Percentiles rank a stretch among this genome's conserved stretches.
Conservation (phyloP, 2,329 filamentous ascomycete species). For the Trichoderma pleuroti region DNA sequence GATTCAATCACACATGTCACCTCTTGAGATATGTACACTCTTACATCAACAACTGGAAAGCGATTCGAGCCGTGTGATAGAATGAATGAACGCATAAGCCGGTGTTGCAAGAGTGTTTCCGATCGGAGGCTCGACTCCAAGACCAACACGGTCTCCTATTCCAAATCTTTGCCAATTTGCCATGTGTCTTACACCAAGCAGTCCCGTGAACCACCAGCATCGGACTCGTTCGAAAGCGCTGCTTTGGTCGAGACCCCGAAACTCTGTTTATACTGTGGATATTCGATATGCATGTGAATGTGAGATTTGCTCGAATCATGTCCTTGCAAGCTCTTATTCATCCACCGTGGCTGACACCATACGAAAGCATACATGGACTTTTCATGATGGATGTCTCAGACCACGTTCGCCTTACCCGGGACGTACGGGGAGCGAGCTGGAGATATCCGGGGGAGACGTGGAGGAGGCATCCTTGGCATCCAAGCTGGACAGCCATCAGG, state of each 20-base stretch:
- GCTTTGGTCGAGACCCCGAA: background rate
- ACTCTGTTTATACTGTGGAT: background rate
- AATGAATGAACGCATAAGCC: background rate
- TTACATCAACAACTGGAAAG: background rate
- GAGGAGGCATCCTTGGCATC: background rate
- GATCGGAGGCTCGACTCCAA: background rate
- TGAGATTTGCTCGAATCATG: background rate
- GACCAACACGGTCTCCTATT: background rate
- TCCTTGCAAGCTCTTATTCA: background rate
- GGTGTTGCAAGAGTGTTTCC: background rate
- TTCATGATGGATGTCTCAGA: background rate
- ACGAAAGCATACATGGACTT: background rate
- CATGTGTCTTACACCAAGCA: background rate
- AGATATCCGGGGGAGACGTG: background rate
- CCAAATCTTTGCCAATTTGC: background rate
- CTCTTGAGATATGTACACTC: background rate
- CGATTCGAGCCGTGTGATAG: background rate
- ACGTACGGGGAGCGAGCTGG: constrained; percentile 7
- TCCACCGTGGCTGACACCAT: background rate
- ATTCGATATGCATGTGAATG: background rate
- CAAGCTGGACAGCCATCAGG: constrained; percentile 12
- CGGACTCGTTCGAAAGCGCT: background rate
- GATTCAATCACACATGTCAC: background rate
- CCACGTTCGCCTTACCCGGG: background rate
- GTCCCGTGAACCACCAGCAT: background rate